Evolutionary conservation across 257 asterid genomes (phyloP).

Genomic region (Solanum lycopersicoides): DNA sequence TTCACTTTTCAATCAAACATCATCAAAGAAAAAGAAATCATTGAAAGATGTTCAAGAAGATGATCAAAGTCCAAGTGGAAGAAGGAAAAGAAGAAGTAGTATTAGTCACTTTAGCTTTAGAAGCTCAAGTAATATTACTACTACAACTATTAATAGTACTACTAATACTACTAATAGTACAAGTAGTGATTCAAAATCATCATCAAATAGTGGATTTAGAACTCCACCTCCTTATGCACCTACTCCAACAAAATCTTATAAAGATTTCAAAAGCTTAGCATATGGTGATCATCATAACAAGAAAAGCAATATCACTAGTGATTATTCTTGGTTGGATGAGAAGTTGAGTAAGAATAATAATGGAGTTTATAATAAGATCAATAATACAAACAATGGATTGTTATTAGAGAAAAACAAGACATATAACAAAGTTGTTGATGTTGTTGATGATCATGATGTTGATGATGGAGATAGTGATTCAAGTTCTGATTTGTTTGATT

Average conservation of each 20-base stretch:
- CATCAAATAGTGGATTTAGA: constrained; percentile 30
- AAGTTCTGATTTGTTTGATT: constrained; percentile 81
- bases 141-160: neutral
- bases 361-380: neutral
- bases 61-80: constrained; percentile 43
- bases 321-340: constrained; percentile 12
- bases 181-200: constrained; percentile 16
- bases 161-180: neutral
- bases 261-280: constrained; percentile 11
- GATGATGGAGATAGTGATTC: constrained; percentile 75
- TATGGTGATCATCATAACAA: neutral
- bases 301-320: neutral
- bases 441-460: constrained; percentile 16
- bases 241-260: constrained; percentile 41
- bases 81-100: constrained; percentile 71
- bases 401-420: constrained; percentile 15
- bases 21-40: constrained; percentile 44
- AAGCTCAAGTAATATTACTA: neutral
- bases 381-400: constrained; percentile 4
- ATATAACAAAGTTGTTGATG: constrained; percentile 1
- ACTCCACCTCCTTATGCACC: constrained; percentile 34
- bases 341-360: neutral
- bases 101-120: constrained; percentile 45
- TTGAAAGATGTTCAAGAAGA: constrained; percentile 17
- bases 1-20: constrained; percentile 53